Conservation (phyloP, 2,329 filamentous ascomycete species). For the Hypoxylon sp. region DNA sequence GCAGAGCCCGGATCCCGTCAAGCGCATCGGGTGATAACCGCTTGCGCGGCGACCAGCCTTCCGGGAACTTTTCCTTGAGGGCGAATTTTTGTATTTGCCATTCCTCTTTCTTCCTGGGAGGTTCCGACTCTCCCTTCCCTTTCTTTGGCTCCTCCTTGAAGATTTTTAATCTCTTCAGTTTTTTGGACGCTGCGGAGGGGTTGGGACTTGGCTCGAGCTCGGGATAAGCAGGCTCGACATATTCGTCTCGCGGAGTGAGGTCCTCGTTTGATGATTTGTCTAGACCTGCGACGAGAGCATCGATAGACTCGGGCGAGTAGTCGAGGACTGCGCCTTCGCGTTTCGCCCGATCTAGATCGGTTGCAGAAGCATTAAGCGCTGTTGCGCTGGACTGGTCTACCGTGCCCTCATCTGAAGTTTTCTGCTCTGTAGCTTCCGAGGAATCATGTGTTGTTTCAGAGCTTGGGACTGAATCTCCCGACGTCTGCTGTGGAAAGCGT, state of each 20-base stretch:
- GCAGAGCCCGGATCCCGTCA: conserved; percentile 87
- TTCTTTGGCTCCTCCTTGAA: conserved; percentile 39
- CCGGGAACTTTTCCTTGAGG: conserved; percentile 82
- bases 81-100: conserved; percentile 86
- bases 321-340: conserved; percentile 53
- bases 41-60: conserved; percentile 87
- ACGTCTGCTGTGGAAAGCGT: conserved; percentile 36
- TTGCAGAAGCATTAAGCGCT: conserved; percentile 32
- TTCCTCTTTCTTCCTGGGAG: conserved; percentile 57
- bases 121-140: conserved; percentile 18
- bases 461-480: neutral
- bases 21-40: conserved; percentile 92
- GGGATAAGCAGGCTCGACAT: conserved; percentile 11
- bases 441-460: conserved; percentile 4
- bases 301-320: conserved; percentile 56
- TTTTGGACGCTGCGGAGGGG: conserved; percentile 15
- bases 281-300: conserved; percentile 36
- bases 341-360: conserved; percentile 45
- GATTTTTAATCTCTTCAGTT: conserved; percentile 50
- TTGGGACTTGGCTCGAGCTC: conserved; percentile 41
- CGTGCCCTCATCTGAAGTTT: conserved; percentile 16
- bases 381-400: conserved; percentile 10
- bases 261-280: conserved; percentile 53
- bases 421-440: conserved; percentile 10
- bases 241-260: conserved; percentile 50